A percentile compares a stretch with the other conserved stretches of the same genome.
Conservation (phyloP, 164 flowering plant genomes). For the Annona cherimola region DNA sequence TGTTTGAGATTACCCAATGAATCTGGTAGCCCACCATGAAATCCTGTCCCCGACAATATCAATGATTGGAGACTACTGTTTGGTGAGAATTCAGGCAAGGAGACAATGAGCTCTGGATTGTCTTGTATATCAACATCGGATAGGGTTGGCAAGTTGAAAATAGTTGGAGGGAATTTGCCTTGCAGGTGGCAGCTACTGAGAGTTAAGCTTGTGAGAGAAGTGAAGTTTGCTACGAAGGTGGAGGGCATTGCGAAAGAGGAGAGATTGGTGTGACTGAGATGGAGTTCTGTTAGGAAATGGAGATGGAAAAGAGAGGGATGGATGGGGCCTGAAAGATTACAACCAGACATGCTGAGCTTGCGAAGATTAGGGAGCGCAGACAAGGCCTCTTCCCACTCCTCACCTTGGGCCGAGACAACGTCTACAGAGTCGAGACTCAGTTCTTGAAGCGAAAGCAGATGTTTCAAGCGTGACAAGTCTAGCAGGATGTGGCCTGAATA, state of each 20-base stretch:
- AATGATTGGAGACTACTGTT: not conserved
- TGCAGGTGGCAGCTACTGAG: not conserved
- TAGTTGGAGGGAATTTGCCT: not conserved
- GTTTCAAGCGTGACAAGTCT: too few relatives aligned
- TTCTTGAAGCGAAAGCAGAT: not conserved
- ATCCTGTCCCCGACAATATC: not conserved
- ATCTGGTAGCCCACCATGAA: not conserved
- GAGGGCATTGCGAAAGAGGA: too few relatives aligned
- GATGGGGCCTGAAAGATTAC: not conserved
- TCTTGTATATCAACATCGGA: not conserved
- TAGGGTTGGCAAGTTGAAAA: not conserved
- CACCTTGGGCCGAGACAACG: not conserved
- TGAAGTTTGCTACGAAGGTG: not conserved
- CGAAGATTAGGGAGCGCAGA: not conserved
- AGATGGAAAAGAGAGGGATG: not conserved
- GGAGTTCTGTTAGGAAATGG: not conserved
- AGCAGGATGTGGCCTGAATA: too few relatives aligned
- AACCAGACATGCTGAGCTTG: not conserved
- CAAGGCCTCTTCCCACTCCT: not conserved
- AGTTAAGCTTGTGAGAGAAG: not conserved
- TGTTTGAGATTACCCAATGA: not conserved
- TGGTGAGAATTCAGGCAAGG: not conserved
- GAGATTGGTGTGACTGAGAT: not conserved
- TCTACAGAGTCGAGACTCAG: not conserved
- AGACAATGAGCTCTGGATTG: not conserved